phyloP scores from a whole-genome alignment of 2,329 filamentous ascomycete species.

The Aspergillus transmontanensis region DNA sequence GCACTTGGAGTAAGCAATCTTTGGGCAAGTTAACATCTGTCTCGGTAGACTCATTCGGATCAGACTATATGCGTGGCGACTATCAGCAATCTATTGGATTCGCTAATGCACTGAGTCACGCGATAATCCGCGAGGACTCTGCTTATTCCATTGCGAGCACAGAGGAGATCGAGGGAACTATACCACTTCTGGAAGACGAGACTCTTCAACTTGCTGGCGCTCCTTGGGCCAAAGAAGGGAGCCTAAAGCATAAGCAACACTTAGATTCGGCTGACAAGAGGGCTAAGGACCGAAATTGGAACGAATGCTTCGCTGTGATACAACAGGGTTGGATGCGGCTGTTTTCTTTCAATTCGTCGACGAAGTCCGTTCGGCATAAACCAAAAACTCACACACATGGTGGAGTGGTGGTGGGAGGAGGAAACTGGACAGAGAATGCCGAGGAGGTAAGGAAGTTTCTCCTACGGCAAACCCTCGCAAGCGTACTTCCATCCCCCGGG shows the following conservation, averaged over 20 bases:
- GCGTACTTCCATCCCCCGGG: slow-evolving; percentile 82
- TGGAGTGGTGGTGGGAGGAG: slow-evolving; percentile 80
- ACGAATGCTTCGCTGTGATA: slow-evolving; percentile 91
- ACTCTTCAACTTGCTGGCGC: slow-evolving; percentile 86
- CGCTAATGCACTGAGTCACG: slow-evolving; percentile 92
- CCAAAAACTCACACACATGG: slow-evolving; percentile 55
- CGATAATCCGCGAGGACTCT: slow-evolving; percentile 82
- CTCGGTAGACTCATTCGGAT: slow-evolving; percentile 88
- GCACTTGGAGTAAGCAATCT: slow-evolving; percentile 93
- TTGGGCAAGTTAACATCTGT: slow-evolving; percentile 86
- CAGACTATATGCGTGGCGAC: slow-evolving; percentile 72
- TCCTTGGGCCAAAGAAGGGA: slow-evolving; percentile 98
- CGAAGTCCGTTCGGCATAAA: slow-evolving; percentile 71
- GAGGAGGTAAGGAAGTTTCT: slow-evolving; percentile 85
- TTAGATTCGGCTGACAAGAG: slow-evolving; percentile 88
- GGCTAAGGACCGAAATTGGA: slow-evolving; percentile 92
- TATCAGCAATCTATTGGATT: slow-evolving; percentile 98
- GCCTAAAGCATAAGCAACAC: slow-evolving; percentile 94
- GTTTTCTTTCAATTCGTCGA: slow-evolving; percentile 84
- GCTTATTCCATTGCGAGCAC: slow-evolving; percentile 54
- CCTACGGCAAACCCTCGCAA: slow-evolving; percentile 88
- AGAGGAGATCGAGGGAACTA: slow-evolving; percentile 62
- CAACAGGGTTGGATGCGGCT: slow-evolving; percentile 92
- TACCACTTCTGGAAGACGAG: slow-evolving; percentile 84
- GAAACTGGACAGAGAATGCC: slow-evolving; percentile 98